Conservation (phyloP, 1,284 basidiomycete species). For the Sanghuangporus weigelae region DNA sequence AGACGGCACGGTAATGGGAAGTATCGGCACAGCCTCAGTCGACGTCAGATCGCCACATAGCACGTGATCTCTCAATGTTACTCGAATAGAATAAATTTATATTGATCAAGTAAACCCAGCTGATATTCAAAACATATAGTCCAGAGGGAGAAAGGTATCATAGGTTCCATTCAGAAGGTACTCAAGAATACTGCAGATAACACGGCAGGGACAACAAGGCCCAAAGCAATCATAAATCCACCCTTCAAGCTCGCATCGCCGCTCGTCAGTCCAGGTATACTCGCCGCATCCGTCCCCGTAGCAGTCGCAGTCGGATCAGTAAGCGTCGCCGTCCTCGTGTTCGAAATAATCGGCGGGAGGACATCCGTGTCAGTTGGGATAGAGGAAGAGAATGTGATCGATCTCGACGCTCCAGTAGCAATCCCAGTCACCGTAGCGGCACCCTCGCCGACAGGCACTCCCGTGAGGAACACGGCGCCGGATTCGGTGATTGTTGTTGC, state of each 20-base stretch:
- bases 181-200: neutral
- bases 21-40: neutral
- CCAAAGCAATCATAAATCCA: neutral
- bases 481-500: slow-evolving; percentile 10
- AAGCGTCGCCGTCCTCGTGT: neutral
- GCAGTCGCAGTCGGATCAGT: neutral
- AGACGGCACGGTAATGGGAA: neutral
- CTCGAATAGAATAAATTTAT: too few species aligned
- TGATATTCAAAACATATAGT: neutral
- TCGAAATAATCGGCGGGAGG: neutral
- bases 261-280: neutral
- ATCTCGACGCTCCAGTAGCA: neutral
- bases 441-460: neutral
- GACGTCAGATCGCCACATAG: neutral
- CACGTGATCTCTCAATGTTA: neutral
- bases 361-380: neutral
- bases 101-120: too few species aligned
- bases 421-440: neutral
- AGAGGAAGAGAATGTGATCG: neutral
- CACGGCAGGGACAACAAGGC: neutral
- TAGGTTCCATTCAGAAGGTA: neutral
- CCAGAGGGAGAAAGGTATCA: neutral
- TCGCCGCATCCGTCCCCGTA: neutral
- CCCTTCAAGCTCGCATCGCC: neutral
- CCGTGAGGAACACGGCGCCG: neutral